phyloP scores from a whole-genome alignment of 441 rosid species.

The Pelargonium cotyledonis region DNA sequence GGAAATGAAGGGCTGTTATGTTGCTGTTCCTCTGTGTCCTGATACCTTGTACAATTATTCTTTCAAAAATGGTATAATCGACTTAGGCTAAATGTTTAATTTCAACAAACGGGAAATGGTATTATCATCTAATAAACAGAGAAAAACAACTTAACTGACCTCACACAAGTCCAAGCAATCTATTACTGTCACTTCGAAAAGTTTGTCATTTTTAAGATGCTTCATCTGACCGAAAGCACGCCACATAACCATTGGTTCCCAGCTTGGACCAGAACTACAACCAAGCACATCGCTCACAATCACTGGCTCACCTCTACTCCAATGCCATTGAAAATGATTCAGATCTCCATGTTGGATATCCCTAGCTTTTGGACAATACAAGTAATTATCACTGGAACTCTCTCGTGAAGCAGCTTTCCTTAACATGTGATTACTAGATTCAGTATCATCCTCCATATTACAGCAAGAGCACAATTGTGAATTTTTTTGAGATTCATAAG shows the following conservation, averaged over 20 bases:
- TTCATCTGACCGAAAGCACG: constrained; percentile 67
- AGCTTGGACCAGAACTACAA: constrained; percentile 64
- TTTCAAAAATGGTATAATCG: not conserved
- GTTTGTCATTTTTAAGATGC: constrained; percentile 30
- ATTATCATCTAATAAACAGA: constrained; percentile 5
- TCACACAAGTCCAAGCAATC: constrained; percentile 70
- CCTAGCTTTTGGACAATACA: constrained; percentile 51
- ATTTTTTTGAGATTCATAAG: constrained; percentile 6
- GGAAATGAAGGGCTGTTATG: too few relatives aligned
- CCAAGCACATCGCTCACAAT: constrained; percentile 68
- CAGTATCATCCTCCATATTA: constrained; percentile 19
- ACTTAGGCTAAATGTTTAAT: too few relatives aligned
- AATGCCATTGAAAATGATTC: constrained; percentile 72
- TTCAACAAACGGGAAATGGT: not conserved
- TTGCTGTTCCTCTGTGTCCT: not conserved
- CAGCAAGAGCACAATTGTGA: constrained; percentile 11
- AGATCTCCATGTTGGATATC: constrained; percentile 39
- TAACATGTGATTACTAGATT: constrained; percentile 21
- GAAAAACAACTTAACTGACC: constrained; percentile 37
- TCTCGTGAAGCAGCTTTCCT: constrained; percentile 64
- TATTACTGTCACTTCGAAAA: constrained; percentile 46
- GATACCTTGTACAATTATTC: not conserved
- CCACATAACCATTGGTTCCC: constrained; percentile 94
- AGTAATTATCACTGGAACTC: constrained; percentile 52
- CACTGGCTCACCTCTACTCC: constrained; percentile 82